A percentile compares a stretch with the other conserved stretches of the same genome.
Conservation (phyloP, 2,329 filamentous ascomycete species). For the Colletotrichum navitas region DNA sequence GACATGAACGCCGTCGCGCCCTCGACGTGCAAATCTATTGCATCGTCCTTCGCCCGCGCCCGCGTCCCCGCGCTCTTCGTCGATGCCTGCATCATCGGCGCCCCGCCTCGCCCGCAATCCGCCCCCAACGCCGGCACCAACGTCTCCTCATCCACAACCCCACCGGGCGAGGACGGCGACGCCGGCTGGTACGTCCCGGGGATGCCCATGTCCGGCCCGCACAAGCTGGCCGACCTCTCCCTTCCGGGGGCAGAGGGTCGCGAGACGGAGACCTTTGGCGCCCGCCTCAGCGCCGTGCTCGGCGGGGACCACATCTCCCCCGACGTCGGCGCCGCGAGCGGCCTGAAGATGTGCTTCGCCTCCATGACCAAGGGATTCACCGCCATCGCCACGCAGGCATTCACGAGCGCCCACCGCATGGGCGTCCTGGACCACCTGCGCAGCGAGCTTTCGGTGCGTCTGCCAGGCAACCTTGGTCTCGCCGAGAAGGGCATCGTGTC, state of each 20-base stretch:
- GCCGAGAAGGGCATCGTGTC: slow-evolving; percentile 65
- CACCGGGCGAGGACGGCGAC: slow-evolving; percentile 42
- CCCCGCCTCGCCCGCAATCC: slow-evolving; percentile 58
- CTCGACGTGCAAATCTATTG: slow-evolving; percentile 61
- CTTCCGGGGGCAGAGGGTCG: neutral
- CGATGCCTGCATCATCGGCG: slow-evolving; percentile 71
- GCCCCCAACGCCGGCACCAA: slow-evolving; percentile 42
- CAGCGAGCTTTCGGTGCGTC: slow-evolving; percentile 64
- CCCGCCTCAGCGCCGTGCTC: slow-evolving; percentile 57
- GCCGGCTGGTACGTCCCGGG: slow-evolving; percentile 56
- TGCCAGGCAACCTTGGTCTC: slow-evolving; percentile 59
- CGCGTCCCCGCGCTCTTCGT: slow-evolving; percentile 61
- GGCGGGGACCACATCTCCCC: slow-evolving; percentile 62
- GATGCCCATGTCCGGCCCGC: slow-evolving; percentile 64
- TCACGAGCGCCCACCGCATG: slow-evolving; percentile 74
- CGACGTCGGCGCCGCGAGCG: slow-evolving; percentile 67
- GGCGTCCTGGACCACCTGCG: slow-evolving; percentile 72
- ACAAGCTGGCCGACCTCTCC: slow-evolving; percentile 55
- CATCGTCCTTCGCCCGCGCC: slow-evolving; percentile 56
- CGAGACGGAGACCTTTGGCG: slow-evolving; percentile 49
- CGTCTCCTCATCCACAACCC: slow-evolving; percentile 34
- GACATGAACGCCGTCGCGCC: slow-evolving; percentile 77
- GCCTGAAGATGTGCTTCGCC: slow-evolving; percentile 76
- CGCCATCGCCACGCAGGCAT: slow-evolving; percentile 77
- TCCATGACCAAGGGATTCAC: slow-evolving; percentile 73